These are phyloP conservation scores for Thelonectria olida DNA, from an alignment of 2,329 filamentous ascomycete genomes.

Conservation along the genomic window DNA sequence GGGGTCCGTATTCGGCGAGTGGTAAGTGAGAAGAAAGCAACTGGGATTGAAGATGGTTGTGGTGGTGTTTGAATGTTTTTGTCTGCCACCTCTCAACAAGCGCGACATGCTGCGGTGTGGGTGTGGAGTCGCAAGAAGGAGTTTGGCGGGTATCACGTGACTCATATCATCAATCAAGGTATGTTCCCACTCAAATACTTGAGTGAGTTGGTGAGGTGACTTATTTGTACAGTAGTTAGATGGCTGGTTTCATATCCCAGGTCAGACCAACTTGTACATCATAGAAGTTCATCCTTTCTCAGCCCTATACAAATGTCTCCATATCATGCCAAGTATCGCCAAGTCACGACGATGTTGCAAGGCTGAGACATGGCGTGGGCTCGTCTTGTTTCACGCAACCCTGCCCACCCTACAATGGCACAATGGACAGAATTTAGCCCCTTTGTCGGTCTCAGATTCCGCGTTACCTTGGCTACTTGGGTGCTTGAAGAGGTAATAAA, in stretches of 20 bases:
- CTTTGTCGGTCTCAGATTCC: neutral
- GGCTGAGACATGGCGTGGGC: neutral
- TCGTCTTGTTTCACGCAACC: neutral
- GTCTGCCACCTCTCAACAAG: slow-evolving; percentile 35
- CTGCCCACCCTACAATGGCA: neutral
- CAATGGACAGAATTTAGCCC: neutral
- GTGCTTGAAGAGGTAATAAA: neutral
- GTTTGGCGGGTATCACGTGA: no score
- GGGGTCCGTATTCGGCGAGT: slow-evolving; percentile 22
- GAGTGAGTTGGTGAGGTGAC: no score
- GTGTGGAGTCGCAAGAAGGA: no score
- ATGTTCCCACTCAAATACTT: no score
- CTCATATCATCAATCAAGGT: no score
- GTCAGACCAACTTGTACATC: neutral
- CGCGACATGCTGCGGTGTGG: neutral
- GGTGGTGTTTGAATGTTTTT: slow-evolving; percentile 46
- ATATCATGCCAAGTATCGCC: neutral
- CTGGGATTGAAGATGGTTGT: slow-evolving; percentile 23
- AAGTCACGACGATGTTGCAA: neutral
- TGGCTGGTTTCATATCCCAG: no score
- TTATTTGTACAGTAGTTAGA: no score
- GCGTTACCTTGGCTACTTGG: neutral
- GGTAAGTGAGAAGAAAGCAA: slow-evolving; percentile 29
- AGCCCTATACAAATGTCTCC: neutral
- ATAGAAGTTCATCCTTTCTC: neutral